These are phyloP conservation scores for Cinnamomum micranthum DNA, from an alignment of 164 flowering plant genomes.

Conservation along the genomic window DNA sequence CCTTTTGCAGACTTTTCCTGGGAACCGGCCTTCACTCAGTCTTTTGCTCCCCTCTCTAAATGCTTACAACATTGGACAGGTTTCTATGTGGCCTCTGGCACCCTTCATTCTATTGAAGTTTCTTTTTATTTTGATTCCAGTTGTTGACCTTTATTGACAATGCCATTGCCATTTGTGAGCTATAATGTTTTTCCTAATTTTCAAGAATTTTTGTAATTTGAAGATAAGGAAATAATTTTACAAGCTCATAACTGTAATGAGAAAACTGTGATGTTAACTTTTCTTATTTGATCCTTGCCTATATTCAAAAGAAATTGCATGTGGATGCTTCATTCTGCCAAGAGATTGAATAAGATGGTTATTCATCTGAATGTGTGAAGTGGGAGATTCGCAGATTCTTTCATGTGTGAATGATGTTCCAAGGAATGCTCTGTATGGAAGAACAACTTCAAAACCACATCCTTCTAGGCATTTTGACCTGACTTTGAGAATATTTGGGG, in stretches of 20 bases:
- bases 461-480: no score
- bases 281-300: not conserved
- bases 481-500: no score
- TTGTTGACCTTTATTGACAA: not conserved
- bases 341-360: no score
- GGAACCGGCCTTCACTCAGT: conserved; percentile 91
- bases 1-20: conserved; percentile 75
- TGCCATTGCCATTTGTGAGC: not conserved
- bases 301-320: not conserved
- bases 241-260: not conserved
- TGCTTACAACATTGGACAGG: conserved; percentile 96
- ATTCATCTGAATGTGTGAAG: no score
- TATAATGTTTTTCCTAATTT: no score
- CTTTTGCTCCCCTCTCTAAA: conserved; percentile 76
- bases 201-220: not conserved
- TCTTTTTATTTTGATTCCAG: not conserved
- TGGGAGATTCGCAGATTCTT: no score
- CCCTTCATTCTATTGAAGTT: not conserved
- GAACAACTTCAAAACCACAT: no score
- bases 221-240: not conserved
- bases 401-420: no score
- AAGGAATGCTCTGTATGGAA: no score
- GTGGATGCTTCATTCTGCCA: not conserved
- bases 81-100: conserved; percentile 19
- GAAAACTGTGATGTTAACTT: not conserved